Evolutionary conservation across 2,329 filamentous ascomycete genomes (phyloP).

Genomic region (Cladosporium colombiae): DNA sequence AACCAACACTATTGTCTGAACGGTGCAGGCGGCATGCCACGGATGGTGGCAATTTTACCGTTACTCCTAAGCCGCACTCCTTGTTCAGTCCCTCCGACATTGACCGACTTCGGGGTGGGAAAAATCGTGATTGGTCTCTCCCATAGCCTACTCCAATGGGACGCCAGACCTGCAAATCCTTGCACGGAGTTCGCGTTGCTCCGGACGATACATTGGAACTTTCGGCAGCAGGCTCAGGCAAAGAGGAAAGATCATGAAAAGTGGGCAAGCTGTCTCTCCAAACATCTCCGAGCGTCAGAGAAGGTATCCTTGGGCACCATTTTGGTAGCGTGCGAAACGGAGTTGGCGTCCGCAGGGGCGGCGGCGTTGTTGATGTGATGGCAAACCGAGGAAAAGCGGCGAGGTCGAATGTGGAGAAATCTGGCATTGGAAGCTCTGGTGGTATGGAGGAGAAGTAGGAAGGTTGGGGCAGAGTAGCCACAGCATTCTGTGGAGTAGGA

Average conservation of each 20-base stretch:
- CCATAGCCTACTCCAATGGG: constrained; percentile 21
- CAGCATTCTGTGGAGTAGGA: constrained; percentile 7
- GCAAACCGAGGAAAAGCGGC: constrained; percentile 25
- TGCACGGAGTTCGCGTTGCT: background rate
- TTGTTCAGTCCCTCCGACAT: background rate
- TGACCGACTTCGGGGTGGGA: constrained; percentile 25
- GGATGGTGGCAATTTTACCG: constrained; percentile 27
- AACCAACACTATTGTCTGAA: constrained; percentile 21
- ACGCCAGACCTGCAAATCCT: constrained; percentile 29
- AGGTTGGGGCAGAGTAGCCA: background rate
- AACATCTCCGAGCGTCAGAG: constrained; percentile 26
- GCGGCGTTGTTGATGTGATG: constrained; percentile 14
- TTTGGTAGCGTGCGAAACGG: constrained; percentile 24
- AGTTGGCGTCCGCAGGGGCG: constrained; percentile 21
- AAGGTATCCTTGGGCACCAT: constrained; percentile 34
- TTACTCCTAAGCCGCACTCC: constrained; percentile 20
- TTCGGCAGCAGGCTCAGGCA: constrained; percentile 26
- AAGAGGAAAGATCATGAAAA: constrained; percentile 33
- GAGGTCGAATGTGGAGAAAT: constrained; percentile 27
- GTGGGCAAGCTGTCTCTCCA: constrained; percentile 29
- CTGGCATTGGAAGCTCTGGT: constrained; percentile 28
- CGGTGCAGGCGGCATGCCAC: constrained; percentile 27
- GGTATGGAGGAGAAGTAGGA: constrained; percentile 23
- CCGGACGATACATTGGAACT: background rate
- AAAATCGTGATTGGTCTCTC: constrained; percentile 34